Percentiles rank a stretch among this genome's conserved stretches.
Conservation (phyloP, 345 rosid species). For the Populus euphratica region DNA sequence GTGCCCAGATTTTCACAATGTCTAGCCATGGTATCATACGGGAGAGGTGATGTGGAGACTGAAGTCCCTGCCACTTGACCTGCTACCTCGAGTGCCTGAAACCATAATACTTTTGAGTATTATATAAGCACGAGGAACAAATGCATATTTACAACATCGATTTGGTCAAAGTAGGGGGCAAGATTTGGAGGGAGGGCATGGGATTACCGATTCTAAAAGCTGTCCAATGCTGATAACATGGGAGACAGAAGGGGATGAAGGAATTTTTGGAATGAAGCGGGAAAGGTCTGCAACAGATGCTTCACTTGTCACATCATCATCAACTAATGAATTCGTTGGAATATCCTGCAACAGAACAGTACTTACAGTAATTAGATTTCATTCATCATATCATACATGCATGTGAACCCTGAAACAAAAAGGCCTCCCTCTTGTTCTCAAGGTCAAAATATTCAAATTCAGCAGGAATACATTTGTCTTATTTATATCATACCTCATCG, state of each 20-base stretch:
- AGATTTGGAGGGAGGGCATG: neutral
- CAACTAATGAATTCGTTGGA: constrained; percentile 41
- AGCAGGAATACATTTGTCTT: neutral
- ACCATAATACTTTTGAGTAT: constrained; percentile 6
- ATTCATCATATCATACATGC: neutral
- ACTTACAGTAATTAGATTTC: neutral
- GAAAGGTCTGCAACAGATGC: constrained; percentile 57
- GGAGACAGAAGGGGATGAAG: constrained; percentile 61
- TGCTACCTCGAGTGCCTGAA: constrained; percentile 89
- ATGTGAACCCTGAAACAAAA: neutral
- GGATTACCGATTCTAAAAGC: constrained; percentile 81
- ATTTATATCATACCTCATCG: constrained; percentile 59
- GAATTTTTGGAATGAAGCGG: constrained; percentile 51
- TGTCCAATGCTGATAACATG: constrained; percentile 81
- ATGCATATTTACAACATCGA: neutral
- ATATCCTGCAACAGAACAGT: constrained; percentile 48
- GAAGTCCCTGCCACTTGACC: constrained; percentile 87
- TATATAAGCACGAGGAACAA: neutral
- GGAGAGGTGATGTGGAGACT: constrained; percentile 82
- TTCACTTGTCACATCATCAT: constrained; percentile 74
- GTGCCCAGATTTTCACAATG: constrained; percentile 85
- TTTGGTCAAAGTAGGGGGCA: neutral
- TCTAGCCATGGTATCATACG: constrained; percentile 70
- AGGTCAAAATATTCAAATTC: neutral
- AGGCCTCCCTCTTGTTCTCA: neutral